These are phyloP conservation scores for Trifolium fragiferum DNA, from an alignment of 306 rosid species.

Conservation along the genomic window DNA sequence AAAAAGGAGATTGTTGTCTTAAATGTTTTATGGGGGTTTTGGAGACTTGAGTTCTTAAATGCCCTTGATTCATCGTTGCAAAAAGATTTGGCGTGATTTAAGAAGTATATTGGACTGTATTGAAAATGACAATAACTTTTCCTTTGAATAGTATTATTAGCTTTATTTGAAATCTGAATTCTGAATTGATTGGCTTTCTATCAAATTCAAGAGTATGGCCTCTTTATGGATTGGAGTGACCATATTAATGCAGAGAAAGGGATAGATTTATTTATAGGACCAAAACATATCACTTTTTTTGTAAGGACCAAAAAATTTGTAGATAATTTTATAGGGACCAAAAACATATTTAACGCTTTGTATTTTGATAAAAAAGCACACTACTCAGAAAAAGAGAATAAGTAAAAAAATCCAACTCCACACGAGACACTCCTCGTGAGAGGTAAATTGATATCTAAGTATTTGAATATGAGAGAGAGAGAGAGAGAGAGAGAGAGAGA, in stretches of 20 bases:
- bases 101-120: background rate
- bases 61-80: conserved; percentile 14
- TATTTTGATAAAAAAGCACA: too few relatives aligned
- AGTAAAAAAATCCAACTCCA: too few relatives aligned
- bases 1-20: background rate
- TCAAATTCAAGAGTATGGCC: conserved; percentile 1
- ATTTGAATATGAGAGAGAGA: too few relatives aligned
- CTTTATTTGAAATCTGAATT: background rate
- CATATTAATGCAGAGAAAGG: background rate
- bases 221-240: background rate
- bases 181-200: background rate
- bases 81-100: background rate
- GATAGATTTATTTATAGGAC: background rate
- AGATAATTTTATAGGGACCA: too few relatives aligned
- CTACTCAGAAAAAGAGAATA: too few relatives aligned
- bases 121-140: background rate
- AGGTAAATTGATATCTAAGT: too few relatives aligned
- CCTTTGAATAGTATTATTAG: background rate
- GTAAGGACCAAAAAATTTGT: too few relatives aligned
- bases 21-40: background rate
- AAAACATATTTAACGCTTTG: too few relatives aligned
- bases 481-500: too few relatives aligned
- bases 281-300: too few relatives aligned
- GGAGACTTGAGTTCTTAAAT: conserved; percentile 11
- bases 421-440: too few relatives aligned